These are phyloP conservation scores for Dactylellina leptospora DNA, from an alignment of 2,329 filamentous ascomycete species.

Conservation along the genomic window DNA sequence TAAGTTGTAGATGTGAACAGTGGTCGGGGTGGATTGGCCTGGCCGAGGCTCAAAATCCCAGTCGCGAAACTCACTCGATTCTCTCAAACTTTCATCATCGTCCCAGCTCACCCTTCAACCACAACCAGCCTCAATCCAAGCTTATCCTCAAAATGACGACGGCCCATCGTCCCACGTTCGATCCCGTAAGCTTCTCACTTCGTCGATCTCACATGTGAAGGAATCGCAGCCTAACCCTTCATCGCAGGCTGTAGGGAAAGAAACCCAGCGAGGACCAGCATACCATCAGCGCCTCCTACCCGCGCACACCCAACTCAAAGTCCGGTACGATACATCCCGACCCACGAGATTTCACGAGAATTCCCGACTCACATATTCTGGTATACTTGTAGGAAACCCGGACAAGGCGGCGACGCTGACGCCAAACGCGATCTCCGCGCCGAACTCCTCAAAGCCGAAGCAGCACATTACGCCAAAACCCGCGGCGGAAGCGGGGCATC, in stretches of 20 bases:
- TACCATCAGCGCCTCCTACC: slow-evolving; percentile 96
- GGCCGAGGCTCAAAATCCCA: slow-evolving; percentile 16
- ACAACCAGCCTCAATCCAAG: slow-evolving; percentile 1
- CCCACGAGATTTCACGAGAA: slow-evolving; percentile 58
- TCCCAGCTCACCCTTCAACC: slow-evolving; percentile 3
- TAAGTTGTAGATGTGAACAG: no score
- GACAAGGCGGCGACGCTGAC: slow-evolving; percentile 86
- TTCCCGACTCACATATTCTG: not conserved
- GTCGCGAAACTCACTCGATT: slow-evolving; percentile 8
- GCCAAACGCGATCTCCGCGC: slow-evolving; percentile 79
- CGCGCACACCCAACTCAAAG: slow-evolving; percentile 91
- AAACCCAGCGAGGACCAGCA: slow-evolving; percentile 88
- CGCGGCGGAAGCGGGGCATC: slow-evolving; percentile 66
- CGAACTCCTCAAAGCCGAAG: slow-evolving; percentile 88
- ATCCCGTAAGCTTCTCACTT: slow-evolving; percentile 71
- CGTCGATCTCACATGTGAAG: not conserved
- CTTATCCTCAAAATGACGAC: slow-evolving; percentile 62
- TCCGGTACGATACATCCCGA: slow-evolving; percentile 66
- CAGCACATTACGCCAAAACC: slow-evolving; percentile 80
- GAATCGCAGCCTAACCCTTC: not conserved
- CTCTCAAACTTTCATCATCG: slow-evolving; percentile 3
- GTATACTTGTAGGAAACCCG: slow-evolving; percentile 70
- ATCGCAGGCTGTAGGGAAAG: slow-evolving; percentile 87
- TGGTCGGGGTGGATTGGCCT: no score
- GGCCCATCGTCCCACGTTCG: slow-evolving; percentile 89